These are phyloP conservation scores for Torulaspora globosa DNA, from an alignment of 1,139 yeast genomes.

Conservation along the genomic window DNA sequence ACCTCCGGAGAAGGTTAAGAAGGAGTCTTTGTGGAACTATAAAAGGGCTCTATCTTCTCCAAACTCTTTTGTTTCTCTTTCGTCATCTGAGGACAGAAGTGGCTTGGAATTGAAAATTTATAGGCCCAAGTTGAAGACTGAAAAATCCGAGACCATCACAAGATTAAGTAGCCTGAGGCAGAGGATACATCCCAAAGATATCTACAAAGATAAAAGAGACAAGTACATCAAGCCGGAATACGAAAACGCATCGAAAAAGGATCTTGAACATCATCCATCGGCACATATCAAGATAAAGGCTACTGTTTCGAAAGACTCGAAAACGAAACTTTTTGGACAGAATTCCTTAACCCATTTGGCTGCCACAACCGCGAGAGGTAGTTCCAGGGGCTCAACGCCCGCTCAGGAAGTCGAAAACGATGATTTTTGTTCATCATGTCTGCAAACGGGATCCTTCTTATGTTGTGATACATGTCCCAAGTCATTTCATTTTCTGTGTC, in stretches of 20 bases:
- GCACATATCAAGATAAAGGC: constrained; percentile 24
- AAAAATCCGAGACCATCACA: constrained; percentile 23
- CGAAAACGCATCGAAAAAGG: constrained; percentile 1
- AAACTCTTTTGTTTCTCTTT: constrained; percentile 7
- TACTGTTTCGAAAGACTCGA: constrained; percentile 25
- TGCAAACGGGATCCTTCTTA: constrained; percentile 79
- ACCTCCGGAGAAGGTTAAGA: constrained; percentile 34
- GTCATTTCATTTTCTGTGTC: constrained; percentile 87
- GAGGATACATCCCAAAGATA: constrained; percentile 14
- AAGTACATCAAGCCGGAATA: constrained; percentile 11
- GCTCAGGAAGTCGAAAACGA: constrained; percentile 51
- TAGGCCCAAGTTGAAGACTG: constrained; percentile 21
- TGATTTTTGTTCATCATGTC: constrained; percentile 85
- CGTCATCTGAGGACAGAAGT: constrained; percentile 6
- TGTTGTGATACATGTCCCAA: constrained; percentile 93
- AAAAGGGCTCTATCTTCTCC: constrained; percentile 18
- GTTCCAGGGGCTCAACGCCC: constrained; percentile 19
- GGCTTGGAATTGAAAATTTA: constrained; percentile 19
- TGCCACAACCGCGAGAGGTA: constrained; percentile 10
- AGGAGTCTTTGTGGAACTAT: constrained; percentile 31
- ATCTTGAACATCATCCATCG: constrained; percentile 9
- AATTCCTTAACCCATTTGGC: constrained; percentile 23
- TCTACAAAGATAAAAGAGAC: constrained; percentile 12
- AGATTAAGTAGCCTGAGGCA: constrained; percentile 24
- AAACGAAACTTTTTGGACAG: constrained; percentile 30